Evolutionary conservation across 176 grass and related monocot genomes (phyloP), one percentile per base, ranked within the genome.

Genomic region (Cenchrus fungigraminus): DNA sequence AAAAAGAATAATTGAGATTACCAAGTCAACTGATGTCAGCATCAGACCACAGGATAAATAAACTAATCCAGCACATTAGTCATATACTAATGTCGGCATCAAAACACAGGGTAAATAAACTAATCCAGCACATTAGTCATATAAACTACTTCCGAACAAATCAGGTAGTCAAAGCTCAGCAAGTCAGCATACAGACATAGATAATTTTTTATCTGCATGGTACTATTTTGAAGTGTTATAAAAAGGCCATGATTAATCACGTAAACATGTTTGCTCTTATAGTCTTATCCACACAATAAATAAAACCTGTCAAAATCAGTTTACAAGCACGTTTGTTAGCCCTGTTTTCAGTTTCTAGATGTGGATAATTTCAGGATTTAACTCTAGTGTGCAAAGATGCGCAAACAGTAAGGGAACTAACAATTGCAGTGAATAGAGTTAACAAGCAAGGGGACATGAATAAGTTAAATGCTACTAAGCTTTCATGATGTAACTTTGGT

Each of bases 341-440:
- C 45, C 1, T 53, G 13, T 19, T 61, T 77, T 47, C 2, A 68
- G 1, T 52, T 29, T 29, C 16, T 66, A 13, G 44, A 0, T 50
- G 59, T 9, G 3, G 16, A 66, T 37, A 65, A 52, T 65, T 32
- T 65, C 16, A 66, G 17, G 49, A 52, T 50, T 50, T 62, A 61
- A 14, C 14, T 63, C 3, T 31, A 81, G 63, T 25, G 5, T 44
- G 19, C 52, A 81, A 55, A 77, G 12, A 90, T 65, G 49, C 13
- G 37, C 25, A 73, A 59, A 37, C 3, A 44, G 11, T 50, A 73
- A 74, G 53, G 28, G 9, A 78, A 40, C 20, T 66, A 62, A 78
- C 8, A 6, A 79, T 74, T 49, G 54, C 5, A 60, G 2, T 1
- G 37, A 44, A 59, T 25, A 2, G 10, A 40, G 14, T 68, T 19